A percentile compares a stretch with the other conserved stretches of the same genome.
Conservation (phyloP, 805 yeast genomes). For the Ogataea nonfermentans region DNA sequence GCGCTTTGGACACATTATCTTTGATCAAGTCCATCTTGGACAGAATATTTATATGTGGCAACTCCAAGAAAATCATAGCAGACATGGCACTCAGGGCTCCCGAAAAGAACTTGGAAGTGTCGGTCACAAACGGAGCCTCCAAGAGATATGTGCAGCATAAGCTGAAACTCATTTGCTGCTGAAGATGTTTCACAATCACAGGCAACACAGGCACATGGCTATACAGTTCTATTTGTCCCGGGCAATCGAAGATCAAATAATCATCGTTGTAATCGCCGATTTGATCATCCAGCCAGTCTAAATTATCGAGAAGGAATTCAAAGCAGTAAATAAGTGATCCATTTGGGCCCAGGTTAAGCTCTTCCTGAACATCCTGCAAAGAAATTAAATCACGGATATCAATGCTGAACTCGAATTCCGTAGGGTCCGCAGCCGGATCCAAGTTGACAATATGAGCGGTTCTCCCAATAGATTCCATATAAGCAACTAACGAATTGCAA, state of each 20-base stretch:
- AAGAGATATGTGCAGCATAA: conserved; percentile 89
- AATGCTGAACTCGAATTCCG: conserved; percentile 85
- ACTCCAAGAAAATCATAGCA: conserved; percentile 91
- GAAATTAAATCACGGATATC: conserved; percentile 91
- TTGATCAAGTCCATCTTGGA: conserved; percentile 85
- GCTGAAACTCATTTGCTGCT: conserved; percentile 74
- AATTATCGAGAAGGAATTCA: conserved; percentile 81
- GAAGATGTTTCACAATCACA: conserved; percentile 79
- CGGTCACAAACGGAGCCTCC: conserved; percentile 93
- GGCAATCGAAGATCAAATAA: conserved; percentile 91
- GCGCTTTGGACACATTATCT: conserved; percentile 71
- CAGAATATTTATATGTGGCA: conserved; percentile 90
- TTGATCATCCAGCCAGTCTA: conserved; percentile 97
- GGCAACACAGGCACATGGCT: conserved; percentile 95
- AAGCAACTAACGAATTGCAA: conserved; percentile 80
- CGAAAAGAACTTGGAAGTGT: conserved; percentile 86
- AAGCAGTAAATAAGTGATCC: conserved; percentile 94
- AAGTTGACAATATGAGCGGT: conserved; percentile 91
- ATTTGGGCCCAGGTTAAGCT: conserved; percentile 88
- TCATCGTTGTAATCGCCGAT: conserved; percentile 96
- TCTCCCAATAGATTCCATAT: conserved; percentile 88
- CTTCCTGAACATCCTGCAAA: conserved; percentile 93
- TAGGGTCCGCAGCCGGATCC: conserved; percentile 97
- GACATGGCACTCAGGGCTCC: conserved; percentile 98
- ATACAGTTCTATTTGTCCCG: conserved; percentile 94